phyloP scores from a whole-genome alignment of 2,329 filamentous ascomycete genomes.

The Fusarium sp. region DNA sequence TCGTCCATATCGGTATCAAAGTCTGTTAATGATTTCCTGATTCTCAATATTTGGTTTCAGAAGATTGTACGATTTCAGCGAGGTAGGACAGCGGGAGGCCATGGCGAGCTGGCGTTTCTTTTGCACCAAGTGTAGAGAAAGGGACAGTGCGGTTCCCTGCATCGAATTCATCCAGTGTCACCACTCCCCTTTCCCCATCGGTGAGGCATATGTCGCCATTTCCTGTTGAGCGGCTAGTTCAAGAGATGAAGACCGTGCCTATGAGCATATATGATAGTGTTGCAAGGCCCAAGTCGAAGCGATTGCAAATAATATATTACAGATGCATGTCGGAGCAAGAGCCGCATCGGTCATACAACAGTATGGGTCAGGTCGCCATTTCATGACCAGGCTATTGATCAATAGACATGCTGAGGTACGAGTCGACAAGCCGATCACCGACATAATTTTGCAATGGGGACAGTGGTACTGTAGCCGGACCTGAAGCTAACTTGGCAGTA shows the following conservation, averaged over 20 bases:
- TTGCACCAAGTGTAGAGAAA: conserved; percentile 37
- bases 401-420: background rate
- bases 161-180: conserved; percentile 43
- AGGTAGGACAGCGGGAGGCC: conserved; percentile 44
- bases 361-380: background rate
- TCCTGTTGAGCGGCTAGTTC: conserved; percentile 24
- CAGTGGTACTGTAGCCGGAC: background rate
- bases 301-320: background rate
- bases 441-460: background rate
- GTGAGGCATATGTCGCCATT: conserved; percentile 34
- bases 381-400: background rate
- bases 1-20: conserved; percentile 23
- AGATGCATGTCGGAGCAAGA: background rate
- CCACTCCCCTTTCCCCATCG: conserved; percentile 33
- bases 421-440: background rate
- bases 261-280: background rate
- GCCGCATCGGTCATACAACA: background rate
- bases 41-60: conserved; percentile 44
- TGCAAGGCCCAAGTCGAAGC: background rate
- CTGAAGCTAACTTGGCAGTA: conserved; percentile 15
- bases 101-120: conserved; percentile 44
- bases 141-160: conserved; percentile 44
- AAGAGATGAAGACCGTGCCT: background rate
- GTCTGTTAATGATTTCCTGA: conserved; percentile 13
- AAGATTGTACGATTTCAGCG: conserved; percentile 45